Base-by-base conservation (phyloP, 1,284 basidiomycete species). In the Pseudozyma thailandica region DNA sequence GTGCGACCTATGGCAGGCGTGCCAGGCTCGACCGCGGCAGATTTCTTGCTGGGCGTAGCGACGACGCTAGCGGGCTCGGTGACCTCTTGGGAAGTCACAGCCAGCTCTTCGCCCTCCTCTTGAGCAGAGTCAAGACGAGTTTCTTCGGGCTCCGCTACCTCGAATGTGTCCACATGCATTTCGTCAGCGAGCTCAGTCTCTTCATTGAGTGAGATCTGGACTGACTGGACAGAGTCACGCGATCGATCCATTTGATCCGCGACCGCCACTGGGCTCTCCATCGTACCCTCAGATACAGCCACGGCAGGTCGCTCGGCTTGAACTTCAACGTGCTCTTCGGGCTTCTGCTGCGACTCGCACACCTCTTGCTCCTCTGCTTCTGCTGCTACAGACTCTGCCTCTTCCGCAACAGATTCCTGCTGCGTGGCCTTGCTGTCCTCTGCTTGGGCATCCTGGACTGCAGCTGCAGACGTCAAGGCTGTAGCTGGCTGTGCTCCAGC, bases 1-100 rank as follows among this genome's bases (percentile, higher is more conserved):
- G 57, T 66, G 43, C 63, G 63, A 2, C 39, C 12, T 15, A n/a
- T 31, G 42, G 46, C 28, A 16, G 50, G 43, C 0, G 43, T 45
- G 5, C 2, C 37, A 15, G 12, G 21, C 7, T 27, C 30, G 12
- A 38, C 20, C 3, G 16, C 1, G 15, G 30, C 7, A 1, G 45
- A 15, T 5, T 10, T 13, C 21, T 48, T 42, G 31, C 28, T 38
- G 2, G 42, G 51, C 2, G 51, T 50, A 12, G 47, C 20, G 8
- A 16, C 16, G 10, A n/a, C 2, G 15, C 12, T 31, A 6, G 41
- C 23, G 10, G 45, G 12, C 23, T 44, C 13, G 10, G 6, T 10
- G 12, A 7, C 20, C 39, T n/a, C 8, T 13, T 28, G 13, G 15
- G 42, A 13, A 41, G 37, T 20, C 25, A 7, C 18, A 7, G 2